Conservation (phyloP, 306 rosid genomes). For the Medicago arabica region DNA sequence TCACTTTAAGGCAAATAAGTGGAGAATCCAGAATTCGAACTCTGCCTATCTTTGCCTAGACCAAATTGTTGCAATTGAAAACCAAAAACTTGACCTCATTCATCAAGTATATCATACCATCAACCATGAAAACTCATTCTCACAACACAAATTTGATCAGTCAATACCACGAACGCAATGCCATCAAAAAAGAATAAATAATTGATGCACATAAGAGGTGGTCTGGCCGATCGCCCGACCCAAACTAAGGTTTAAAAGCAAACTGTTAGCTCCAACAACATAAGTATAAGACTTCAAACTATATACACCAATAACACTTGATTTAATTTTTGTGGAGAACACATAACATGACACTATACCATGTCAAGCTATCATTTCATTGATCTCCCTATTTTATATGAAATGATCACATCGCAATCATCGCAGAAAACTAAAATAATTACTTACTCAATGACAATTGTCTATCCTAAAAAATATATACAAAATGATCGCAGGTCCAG, state of each 20-base stretch:
- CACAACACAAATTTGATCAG: not conserved
- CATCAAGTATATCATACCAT: too few relatives aligned
- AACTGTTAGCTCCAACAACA: not conserved
- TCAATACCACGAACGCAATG: too few relatives aligned
- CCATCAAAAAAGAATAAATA: not conserved
- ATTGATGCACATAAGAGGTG: not conserved
- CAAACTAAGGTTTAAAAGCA: not conserved
- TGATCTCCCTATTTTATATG: not conserved
- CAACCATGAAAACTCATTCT: not conserved
- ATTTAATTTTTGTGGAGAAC: not conserved
- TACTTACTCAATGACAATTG: not conserved
- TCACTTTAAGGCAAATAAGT: too few relatives aligned
- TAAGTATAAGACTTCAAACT: too few relatives aligned
- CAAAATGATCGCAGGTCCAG: not conserved
- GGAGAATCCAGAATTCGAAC: too few relatives aligned
- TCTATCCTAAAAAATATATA: too few relatives aligned
- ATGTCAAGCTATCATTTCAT: not conserved
- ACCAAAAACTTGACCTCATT: too few relatives aligned
- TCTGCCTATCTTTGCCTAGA: too few relatives aligned
- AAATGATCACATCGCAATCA: not conserved
- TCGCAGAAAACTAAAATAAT: too few relatives aligned
- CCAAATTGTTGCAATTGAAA: too few relatives aligned
- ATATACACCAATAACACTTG: too few relatives aligned
- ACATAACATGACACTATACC: not conserved
- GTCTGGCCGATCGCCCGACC: not conserved